A percentile compares a stretch with the other conserved stretches of the same genome.
phyloP scores from a whole-genome alignment of 2,329 filamentous ascomycete species.

The Corynespora cassiicola region DNA sequence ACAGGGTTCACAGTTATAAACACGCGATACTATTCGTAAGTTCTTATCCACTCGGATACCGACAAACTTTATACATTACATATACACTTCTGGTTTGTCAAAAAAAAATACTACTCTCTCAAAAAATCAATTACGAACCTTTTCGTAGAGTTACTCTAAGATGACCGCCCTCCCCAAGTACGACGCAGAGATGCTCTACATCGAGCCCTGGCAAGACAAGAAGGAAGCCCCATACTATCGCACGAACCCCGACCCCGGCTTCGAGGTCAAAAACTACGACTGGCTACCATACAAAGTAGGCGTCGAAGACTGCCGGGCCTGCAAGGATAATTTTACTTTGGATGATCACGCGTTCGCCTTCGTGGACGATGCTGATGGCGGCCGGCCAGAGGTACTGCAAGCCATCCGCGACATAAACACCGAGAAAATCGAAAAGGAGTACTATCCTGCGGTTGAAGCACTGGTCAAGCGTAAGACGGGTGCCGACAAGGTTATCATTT shows the following conservation, averaged over 20 bases:
- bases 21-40: no score
- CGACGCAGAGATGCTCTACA: conserved; percentile 13
- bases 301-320: conserved; percentile 7
- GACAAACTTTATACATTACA: no score
- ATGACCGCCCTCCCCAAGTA: no score
- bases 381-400: conserved; percentile 2
- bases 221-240: conserved; percentile 14
- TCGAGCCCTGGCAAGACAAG: conserved; percentile 20
- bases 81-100: no score
- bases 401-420: conserved; percentile 8
- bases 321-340: conserved; percentile 11
- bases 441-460: conserved; percentile 15
- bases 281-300: conserved; percentile 1
- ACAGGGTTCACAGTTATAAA: no score
- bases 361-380: conserved; percentile 2
- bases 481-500: conserved; percentile 16
- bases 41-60: no score
- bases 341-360: conserved; percentile 20
- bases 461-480: conserved; percentile 15
- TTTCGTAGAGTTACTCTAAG: no score
- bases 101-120: no score
- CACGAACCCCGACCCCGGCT: conserved; percentile 1
- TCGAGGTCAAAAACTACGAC: conserved; percentile 6
- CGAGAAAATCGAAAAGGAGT: conserved; percentile 7
- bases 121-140: no score